Evolutionary conservation across 768 basidiomycete species (phyloP).

Genomic region (Collybiopsis luxurians): DNA sequence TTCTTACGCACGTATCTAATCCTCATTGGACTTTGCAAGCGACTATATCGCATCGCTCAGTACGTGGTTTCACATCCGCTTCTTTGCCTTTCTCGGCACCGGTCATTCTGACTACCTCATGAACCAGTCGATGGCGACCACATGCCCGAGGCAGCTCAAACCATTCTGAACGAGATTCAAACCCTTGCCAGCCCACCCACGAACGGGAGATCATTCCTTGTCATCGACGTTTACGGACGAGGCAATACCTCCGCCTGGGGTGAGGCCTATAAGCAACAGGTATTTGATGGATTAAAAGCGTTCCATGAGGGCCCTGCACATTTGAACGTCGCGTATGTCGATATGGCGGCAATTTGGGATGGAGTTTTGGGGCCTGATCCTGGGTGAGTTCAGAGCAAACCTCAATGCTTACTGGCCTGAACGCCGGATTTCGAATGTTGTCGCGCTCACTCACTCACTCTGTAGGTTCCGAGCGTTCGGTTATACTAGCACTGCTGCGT

Average conservation of each 20-base stretch:
- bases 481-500: conserved; percentile 38
- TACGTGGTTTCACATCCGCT: conserved; percentile 16
- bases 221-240: conserved; percentile 50
- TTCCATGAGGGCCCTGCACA: conserved; percentile 24
- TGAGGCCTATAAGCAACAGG: conserved; percentile 43
- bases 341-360: conserved; percentile 49
- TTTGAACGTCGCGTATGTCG: conserved; percentile 42
- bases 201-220: conserved; percentile 45
- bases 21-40: conserved; percentile 18
- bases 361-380: conserved; percentile 42
- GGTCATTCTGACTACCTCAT: neutral
- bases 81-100: neutral
- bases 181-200: conserved; percentile 49
- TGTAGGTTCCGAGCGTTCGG: conserved; percentile 36
- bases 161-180: conserved; percentile 41
- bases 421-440: too few species aligned
- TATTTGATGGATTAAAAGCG: conserved; percentile 38
- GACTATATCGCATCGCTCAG: conserved; percentile 43
- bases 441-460: too few species aligned
- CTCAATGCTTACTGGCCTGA: too few species aligned
- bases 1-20: neutral
- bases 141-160: conserved; percentile 41
- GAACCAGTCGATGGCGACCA: conserved; percentile 41
- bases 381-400: conserved; percentile 31
- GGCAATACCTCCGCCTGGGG: conserved; percentile 38